A percentile compares a stretch with the other conserved stretches of the same genome.
Evolutionary conservation across 225 moss, liverwort and hornwort genomes (phyloP).

Genomic region (Straminergon stramineum): DNA sequence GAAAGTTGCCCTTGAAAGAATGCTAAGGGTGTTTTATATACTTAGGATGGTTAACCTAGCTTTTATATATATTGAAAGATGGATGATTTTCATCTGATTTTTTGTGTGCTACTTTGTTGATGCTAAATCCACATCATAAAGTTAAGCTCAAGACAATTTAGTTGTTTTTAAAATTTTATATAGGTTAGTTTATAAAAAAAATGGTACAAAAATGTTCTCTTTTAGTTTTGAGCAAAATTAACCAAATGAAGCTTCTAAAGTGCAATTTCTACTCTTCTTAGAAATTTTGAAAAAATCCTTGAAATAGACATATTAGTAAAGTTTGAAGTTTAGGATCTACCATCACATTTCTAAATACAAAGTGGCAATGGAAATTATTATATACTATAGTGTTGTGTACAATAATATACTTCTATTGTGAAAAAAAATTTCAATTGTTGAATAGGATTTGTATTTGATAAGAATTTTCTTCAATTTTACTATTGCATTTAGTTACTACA

Average conservation of each 20-base stretch:
- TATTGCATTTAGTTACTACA: fast-evolving
- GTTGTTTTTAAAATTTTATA: neutral
- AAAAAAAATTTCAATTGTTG: neutral
- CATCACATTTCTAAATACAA: fast-evolving
- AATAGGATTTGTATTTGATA: neutral
- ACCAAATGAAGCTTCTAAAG: neutral
- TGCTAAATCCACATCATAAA: neutral
- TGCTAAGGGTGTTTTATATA: neutral
- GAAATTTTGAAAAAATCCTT: neutral
- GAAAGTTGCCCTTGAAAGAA: fast-evolving
- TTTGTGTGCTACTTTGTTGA: neutral
- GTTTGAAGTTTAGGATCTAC: neutral
- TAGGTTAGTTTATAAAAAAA: neutral
- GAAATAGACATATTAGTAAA: too few species aligned
- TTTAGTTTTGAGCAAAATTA: too few species aligned
- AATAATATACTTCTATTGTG: fast-evolving
- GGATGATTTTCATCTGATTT: neutral
- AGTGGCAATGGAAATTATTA: too few species aligned
- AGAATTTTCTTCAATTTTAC: neutral
- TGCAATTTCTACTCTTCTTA: fast-evolving
- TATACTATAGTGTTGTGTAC: neutral
- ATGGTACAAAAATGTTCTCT: neutral
- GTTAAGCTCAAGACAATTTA: neutral
- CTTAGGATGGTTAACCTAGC: fast-evolving
- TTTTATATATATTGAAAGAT: neutral